Base-by-base conservation (phyloP, 768 basidiomycete genomes). In the Inosperma sp. region DNA sequence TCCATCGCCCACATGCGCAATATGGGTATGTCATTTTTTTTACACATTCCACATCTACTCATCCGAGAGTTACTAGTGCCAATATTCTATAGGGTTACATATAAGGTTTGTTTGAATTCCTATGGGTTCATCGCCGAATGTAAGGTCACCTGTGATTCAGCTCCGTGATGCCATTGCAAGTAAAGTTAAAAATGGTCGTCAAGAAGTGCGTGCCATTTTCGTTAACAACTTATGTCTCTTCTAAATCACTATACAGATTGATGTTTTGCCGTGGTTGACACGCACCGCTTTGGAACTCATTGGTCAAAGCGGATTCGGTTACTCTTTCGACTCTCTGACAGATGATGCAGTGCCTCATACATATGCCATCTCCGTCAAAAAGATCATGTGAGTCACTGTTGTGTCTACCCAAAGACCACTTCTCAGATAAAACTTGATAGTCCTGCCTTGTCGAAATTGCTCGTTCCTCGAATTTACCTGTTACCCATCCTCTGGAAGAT, bases 281-380 rank as follows among this genome's bases (percentile, higher is more conserved):
- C 68, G 77, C 7, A 65, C 70, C 16, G 75, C 77, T 16, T 65
- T 79, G 9, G 77, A 80, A 52, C 61, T 78, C 35, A 70, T 80
- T 35, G 76, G 74, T 3, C 76, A 74, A 62, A 71, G 71, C 14
- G 76, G 78, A 4, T 64, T 80, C 23, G 74, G 73, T 6, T 64
- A 67, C 40, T 72, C 71, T n/a, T 75, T 76, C 34, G 73, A 76
- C 52, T 48, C 66, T 0, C 63, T 79, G 3, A 57, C 52, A 10
- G 66, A 68, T 27, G 67, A 69, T 33, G 41, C 55, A 9, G 43
- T 51, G 5, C 51, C 55, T 1, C 69, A 67, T 58, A 68, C 60
- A 30, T 75, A 69, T 45, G 58, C 55, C 29, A 48, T 42, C n/a
- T 61, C 71, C 6, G 58, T 68, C 36, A 70, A 69, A 47, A 48